A percentile compares a stretch with the other conserved stretches of the same genome.
Conservation (phyloP, 805 yeast species). For the Candida yuanshanica region DNA sequence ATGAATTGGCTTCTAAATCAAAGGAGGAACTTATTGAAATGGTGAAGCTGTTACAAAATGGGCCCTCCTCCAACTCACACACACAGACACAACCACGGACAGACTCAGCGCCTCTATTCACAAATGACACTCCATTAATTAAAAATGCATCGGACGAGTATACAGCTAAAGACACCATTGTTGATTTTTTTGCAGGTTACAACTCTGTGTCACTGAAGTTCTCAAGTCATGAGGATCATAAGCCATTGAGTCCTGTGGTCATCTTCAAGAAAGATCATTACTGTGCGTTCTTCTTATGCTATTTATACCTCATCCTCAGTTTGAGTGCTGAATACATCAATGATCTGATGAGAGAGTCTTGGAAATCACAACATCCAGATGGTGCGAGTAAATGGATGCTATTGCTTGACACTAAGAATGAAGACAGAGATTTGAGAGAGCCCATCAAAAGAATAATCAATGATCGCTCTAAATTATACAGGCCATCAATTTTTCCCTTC, state of each 20-base stretch:
- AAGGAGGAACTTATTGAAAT: not conserved
- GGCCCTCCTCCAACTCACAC: conserved; percentile 26
- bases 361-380: conserved; percentile 11
- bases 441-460: conserved; percentile 3
- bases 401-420: conserved; percentile 10
- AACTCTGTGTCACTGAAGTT: conserved; percentile 12
- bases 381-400: conserved; percentile 18
- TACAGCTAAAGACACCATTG: not conserved
- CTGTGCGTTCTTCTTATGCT: conserved; percentile 12
- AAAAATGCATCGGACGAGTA: no score
- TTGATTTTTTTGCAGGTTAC: conserved; percentile 14
- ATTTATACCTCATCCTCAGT: conserved; percentile 8
- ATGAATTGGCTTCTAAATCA: not conserved
- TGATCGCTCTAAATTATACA: conserved; percentile 8
- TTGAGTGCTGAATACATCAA: conserved; percentile 4
- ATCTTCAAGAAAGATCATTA: conserved; percentile 17
- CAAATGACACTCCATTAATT: no score
- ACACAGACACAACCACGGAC: conserved; percentile 17
- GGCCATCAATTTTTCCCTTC: conserved; percentile 8
- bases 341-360: conserved; percentile 7
- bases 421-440: conserved; percentile 8
- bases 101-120: no score
- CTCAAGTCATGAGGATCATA: conserved; percentile 19
- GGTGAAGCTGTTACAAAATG: conserved; percentile 21
- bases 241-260: conserved; percentile 15